Evolutionary conservation across 2,329 filamentous ascomycete genomes (phyloP).

Genomic region (Colletotrichum sansevieriae): DNA sequence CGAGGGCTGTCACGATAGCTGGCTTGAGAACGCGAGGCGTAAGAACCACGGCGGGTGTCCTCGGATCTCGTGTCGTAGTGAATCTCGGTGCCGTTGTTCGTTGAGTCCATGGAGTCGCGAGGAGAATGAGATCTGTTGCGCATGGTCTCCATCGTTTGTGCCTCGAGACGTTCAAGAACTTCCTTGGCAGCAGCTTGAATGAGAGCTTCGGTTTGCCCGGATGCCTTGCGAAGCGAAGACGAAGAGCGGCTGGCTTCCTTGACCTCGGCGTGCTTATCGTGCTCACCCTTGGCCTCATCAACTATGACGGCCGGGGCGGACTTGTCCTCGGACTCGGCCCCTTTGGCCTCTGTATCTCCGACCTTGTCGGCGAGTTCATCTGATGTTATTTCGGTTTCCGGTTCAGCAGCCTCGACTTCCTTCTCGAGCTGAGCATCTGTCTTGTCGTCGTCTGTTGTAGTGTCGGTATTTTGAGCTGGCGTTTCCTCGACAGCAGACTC

Average conservation of each 20-base stretch:
- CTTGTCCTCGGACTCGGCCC: neutral
- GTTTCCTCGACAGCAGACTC: neutral
- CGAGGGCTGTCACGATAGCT: constrained; percentile 22
- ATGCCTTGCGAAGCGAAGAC: constrained; percentile 53
- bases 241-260: constrained; percentile 40
- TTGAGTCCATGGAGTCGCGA: constrained; percentile 39
- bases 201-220: constrained; percentile 62
- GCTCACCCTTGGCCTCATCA: constrained; percentile 6
- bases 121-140: constrained; percentile 44
- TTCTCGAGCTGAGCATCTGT: neutral
- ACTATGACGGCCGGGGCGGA: neutral
- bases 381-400: constrained; percentile 12
- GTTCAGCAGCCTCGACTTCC: neutral
- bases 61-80: constrained; percentile 46
- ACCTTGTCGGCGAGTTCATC: constrained; percentile 5
- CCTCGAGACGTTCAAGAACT: constrained; percentile 62
- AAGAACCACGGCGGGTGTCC: constrained; percentile 13
- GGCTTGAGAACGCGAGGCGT: constrained; percentile 16
- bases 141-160: constrained; percentile 46
- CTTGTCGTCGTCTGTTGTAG: too few species aligned
- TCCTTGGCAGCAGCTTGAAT: constrained; percentile 67
- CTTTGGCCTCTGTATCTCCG: constrained; percentile 1
- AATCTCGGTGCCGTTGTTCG: constrained; percentile 48
- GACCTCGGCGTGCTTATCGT: neutral
- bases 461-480: too few species aligned